phyloP scores from a whole-genome alignment of 2,329 filamentous ascomycete species.

The Stagonosporopsis vannaccii region DNA sequence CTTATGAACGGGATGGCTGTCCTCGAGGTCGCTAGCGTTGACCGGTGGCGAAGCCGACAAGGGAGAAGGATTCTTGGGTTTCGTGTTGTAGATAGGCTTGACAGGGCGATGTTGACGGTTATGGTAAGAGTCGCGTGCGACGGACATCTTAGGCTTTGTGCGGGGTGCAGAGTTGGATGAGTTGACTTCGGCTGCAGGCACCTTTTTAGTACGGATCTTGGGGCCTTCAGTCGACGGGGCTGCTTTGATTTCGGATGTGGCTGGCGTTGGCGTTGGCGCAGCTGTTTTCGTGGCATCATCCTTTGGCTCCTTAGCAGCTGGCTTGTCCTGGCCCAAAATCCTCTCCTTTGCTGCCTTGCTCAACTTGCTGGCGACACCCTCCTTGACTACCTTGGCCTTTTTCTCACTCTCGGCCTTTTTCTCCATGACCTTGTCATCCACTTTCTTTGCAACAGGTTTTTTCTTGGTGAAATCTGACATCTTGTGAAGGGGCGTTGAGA shows the following conservation, averaged over 20 bases:
- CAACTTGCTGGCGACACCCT: slow-evolving; percentile 17
- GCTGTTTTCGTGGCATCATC: slow-evolving; percentile 31
- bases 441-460: slow-evolving; percentile 53
- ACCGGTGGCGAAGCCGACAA: slow-evolving; percentile 67
- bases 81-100: slow-evolving; percentile 53
- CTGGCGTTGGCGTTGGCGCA: slow-evolving; percentile 19
- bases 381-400: slow-evolving; percentile 41
- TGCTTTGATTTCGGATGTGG: slow-evolving; percentile 26
- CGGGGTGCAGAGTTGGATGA: slow-evolving; percentile 35
- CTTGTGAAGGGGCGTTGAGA: slow-evolving; percentile 46
- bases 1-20: slow-evolving; percentile 52
- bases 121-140: slow-evolving; percentile 32
- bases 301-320: slow-evolving; percentile 33
- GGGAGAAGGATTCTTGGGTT: slow-evolving; percentile 68
- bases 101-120: slow-evolving; percentile 38
- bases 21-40: slow-evolving; percentile 65
- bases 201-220: slow-evolving; percentile 42
- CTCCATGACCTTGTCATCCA: slow-evolving; percentile 53
- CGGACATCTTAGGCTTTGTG: slow-evolving; percentile 40
- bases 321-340: slow-evolving; percentile 27
- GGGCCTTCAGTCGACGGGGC: slow-evolving; percentile 31
- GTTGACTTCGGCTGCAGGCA: slow-evolving; percentile 28
- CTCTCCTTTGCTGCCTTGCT: slow-evolving; percentile 41
- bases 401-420: slow-evolving; percentile 24
- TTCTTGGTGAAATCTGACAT: slow-evolving; percentile 51